Evolutionary conservation across 2,329 filamentous ascomycete genomes (phyloP), one percentile per base, ranked within the genome.

Genomic region (Aureobasidium vineae): DNA sequence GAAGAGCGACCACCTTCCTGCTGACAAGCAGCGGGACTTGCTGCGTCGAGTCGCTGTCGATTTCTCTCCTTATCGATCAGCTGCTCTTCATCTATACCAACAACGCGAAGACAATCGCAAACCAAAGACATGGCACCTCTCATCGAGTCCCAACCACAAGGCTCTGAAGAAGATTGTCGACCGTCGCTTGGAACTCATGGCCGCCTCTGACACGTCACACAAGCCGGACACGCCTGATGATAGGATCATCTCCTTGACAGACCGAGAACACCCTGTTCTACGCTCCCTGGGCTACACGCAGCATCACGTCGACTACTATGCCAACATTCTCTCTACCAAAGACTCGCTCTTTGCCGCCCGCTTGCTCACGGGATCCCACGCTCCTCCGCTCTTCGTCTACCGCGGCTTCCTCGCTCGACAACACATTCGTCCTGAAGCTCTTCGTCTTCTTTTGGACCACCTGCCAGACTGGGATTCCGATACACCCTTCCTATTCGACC

Each of bases 321-420:
- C 72, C 21, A 56, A 67, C 26, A 71, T 74, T 31, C 54, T 73
- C 19, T 66, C 68, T 15, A 43, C 60, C 16, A 21, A 50, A 15
- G 70, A 75, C 63, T 65, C 69, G 11, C 36, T 68, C 4, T 57
- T 56, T 19, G 73, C 73, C 36, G 73, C 71, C 2, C 56, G 53
- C 4, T 53, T 65, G 23, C 67, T 76, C 5, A 53, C 54, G 1
- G 54, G 3, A 8, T 23, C 23, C 19, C n/a, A 40, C 10, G 52
- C 28, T 13, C 50, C 41, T 41, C 31, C 23, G 36, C 11, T 38
- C 45, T 84, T 84, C 67, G 74, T 86, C 16, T 72, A 80, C 21
- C 72, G 80, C 31, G 77, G 82, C 69, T 72, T 85, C 19, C 74
- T 85, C 52, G 78, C 80, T n/a, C 76, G 80, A 36, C 69, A 72